These are phyloP conservation scores for Flaveria floridana DNA, from an alignment of 140 eudicot genomes.

Conservation along the genomic window DNA sequence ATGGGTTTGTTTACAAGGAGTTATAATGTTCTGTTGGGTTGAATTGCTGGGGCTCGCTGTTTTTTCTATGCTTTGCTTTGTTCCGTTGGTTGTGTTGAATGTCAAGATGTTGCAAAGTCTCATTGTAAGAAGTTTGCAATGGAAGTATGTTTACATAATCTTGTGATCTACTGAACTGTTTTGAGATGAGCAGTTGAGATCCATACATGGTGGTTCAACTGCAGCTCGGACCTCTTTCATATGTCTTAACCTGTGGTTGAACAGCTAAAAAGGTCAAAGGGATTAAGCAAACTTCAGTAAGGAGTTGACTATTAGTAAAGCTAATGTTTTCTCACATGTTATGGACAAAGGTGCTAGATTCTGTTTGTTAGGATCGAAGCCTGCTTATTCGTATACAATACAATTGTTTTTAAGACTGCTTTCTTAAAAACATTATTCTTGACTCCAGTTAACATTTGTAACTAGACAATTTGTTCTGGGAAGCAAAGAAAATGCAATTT, in stretches of 20 bases:
- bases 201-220: slow-evolving; percentile 9
- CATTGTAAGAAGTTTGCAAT: slow-evolving; percentile 25
- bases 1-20: slow-evolving; percentile 38
- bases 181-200: slow-evolving; percentile 14
- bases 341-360: not conserved
- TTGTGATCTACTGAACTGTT: slow-evolving; percentile 13
- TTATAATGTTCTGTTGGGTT: slow-evolving; percentile 36
- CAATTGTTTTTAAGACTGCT: not conserved
- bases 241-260: slow-evolving; percentile 1
- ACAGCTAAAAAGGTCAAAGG: slow-evolving; percentile 11
- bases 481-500: not conserved
- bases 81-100: slow-evolving; percentile 44
- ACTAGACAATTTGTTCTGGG: slow-evolving; percentile 9
- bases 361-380: slow-evolving; percentile 8
- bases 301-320: slow-evolving; percentile 2
- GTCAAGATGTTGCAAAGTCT: slow-evolving; percentile 15
- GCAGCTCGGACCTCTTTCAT: slow-evolving; percentile 9
- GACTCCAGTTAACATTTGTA: not conserved
- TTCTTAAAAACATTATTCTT: not conserved
- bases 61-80: slow-evolving; percentile 34
- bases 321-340: not conserved
- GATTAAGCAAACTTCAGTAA: slow-evolving; percentile 30
- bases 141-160: slow-evolving; percentile 20
- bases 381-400: not conserved
- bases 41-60: slow-evolving; percentile 42